A percentile compares a stretch with the other conserved stretches of the same genome.
Conservation (phyloP, 2,329 filamentous ascomycete genomes). For the Fusarium tricinctum region DNA sequence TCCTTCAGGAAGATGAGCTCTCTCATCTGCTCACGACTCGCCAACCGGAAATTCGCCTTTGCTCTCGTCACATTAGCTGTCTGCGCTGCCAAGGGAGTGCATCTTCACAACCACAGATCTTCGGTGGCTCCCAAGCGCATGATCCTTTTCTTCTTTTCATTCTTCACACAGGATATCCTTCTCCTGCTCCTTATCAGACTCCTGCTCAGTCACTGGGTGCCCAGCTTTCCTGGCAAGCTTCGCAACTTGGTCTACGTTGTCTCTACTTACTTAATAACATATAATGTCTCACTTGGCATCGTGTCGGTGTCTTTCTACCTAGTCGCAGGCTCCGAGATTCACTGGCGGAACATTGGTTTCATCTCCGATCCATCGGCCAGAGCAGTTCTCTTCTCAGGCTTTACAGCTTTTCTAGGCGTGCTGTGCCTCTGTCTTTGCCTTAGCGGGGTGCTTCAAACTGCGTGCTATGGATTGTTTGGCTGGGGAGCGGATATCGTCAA, state of each 20-base stretch:
- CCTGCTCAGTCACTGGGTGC: slow-evolving; percentile 50
- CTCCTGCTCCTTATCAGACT: slow-evolving; percentile 53
- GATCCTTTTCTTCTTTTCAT: slow-evolving; percentile 53
- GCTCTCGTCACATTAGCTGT: slow-evolving; percentile 51
- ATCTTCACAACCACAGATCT: slow-evolving; percentile 52
- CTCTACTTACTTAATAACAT: slow-evolving; percentile 35
- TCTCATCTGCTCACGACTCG: slow-evolving; percentile 44
- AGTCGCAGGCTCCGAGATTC: slow-evolving; percentile 54
- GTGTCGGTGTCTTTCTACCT: slow-evolving; percentile 53
- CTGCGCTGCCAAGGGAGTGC: slow-evolving; percentile 51
- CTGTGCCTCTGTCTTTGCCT: slow-evolving; percentile 35
- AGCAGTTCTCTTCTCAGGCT: slow-evolving; percentile 52
- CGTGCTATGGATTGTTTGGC: slow-evolving; percentile 48
- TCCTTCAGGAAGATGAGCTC: slow-evolving; percentile 30
- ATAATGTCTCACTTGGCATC: slow-evolving; percentile 45
- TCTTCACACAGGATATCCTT: slow-evolving; percentile 54
- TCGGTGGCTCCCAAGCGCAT: slow-evolving; percentile 52
- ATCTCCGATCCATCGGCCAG: slow-evolving; percentile 53
- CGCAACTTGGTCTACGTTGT: slow-evolving; percentile 28
- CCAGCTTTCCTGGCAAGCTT: slow-evolving; percentile 29
- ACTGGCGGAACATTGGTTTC: slow-evolving; percentile 55
- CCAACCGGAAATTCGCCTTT: slow-evolving; percentile 53
- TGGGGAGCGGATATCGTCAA: slow-evolving; percentile 49
- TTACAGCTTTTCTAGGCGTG: slow-evolving; percentile 49
- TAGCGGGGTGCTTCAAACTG: slow-evolving; percentile 48